Base-by-base conservation (phyloP, 345 rosid species). In the Raphanus raphanistrum region DNA sequence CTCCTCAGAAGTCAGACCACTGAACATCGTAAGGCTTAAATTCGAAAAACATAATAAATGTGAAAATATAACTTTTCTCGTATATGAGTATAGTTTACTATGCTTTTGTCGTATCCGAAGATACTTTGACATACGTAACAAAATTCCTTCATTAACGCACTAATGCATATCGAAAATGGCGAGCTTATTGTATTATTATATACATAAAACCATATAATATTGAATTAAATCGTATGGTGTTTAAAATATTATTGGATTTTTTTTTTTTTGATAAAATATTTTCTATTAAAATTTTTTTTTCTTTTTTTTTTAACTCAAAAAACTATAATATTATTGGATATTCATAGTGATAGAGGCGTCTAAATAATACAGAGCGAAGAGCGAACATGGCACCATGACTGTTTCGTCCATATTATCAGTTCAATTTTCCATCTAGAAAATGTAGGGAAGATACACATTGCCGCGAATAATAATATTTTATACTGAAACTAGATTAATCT, bases 331-430 rank as follows among this genome's bases (percentile, higher is more conserved):
- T 17, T 38, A 63, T 26, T 63, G 35, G 72, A 57, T 16, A 52
- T 50, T 77, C 33, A 59, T 59, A 59, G 64, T 29, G 26, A 71
- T 64, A 41, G 61, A 31, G 66, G 13, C n/a, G 1, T 8, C 57
- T 71, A 71, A 57, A 72, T 58, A 72, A 66, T 60, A 66, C 60
- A 45, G 68, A 52, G 64, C 35, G 45, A 79, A 45, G 68, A 52
- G 64, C 35, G 45, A 79, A 79, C 82, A 73, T 79, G 82, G 82
- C 82, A 66, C 78, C 82, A 73, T 67, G 82, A 79, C 82, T 66
- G 64, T 79, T 67, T 67, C 16, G 6, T 61, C 27, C 13, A 59
- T 79, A 79, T 60, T 16, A 62, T 73, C 63, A 12, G 8, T 59
- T 79, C 70, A 60, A 67, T n/a, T n/a, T n/a, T n/a, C n/a, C n/a